Conservation (phyloP, 2,329 filamentous ascomycete species). For the Xylariaceae sp. region DNA sequence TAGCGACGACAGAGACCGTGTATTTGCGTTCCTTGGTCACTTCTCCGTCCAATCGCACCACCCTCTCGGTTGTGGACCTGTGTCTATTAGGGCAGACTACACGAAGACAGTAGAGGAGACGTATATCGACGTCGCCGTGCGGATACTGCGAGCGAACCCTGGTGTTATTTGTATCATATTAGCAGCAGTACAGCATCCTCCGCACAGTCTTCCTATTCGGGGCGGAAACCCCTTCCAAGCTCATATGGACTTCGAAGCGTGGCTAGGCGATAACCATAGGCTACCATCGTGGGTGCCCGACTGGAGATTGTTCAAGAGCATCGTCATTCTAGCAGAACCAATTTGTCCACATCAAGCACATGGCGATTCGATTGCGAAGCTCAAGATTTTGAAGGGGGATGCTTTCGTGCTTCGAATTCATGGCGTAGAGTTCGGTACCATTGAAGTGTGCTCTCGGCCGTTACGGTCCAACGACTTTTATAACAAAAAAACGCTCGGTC, state of each 20-base stretch:
- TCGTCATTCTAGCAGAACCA: not conserved
- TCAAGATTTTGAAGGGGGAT: not conserved
- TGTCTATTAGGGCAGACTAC: not conserved
- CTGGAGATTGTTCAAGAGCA: not conserved
- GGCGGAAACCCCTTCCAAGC: not conserved
- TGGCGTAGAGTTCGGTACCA: too few species aligned
- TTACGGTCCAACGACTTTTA: too few species aligned
- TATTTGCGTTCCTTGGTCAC: constrained; percentile 5
- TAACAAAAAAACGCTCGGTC: too few species aligned
- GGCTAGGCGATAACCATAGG: not conserved
- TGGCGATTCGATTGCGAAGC: not conserved
- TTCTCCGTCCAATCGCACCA: not conserved
- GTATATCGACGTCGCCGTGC: not conserved
- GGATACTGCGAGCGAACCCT: not conserved
- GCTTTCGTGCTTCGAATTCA: not conserved
- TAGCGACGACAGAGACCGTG: not conserved
- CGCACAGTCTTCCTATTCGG: not conserved
- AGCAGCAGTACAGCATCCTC: not conserved
- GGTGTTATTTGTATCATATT: not conserved
- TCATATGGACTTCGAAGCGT: not conserved
- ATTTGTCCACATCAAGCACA: not conserved
- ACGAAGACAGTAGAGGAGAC: not conserved
- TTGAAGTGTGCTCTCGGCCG: too few species aligned
- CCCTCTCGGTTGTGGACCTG: not conserved
- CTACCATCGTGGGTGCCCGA: constrained; percentile 3